phyloP scores from a whole-genome alignment of 2,329 filamentous ascomycete species.

The Sporothrix sp. region DNA sequence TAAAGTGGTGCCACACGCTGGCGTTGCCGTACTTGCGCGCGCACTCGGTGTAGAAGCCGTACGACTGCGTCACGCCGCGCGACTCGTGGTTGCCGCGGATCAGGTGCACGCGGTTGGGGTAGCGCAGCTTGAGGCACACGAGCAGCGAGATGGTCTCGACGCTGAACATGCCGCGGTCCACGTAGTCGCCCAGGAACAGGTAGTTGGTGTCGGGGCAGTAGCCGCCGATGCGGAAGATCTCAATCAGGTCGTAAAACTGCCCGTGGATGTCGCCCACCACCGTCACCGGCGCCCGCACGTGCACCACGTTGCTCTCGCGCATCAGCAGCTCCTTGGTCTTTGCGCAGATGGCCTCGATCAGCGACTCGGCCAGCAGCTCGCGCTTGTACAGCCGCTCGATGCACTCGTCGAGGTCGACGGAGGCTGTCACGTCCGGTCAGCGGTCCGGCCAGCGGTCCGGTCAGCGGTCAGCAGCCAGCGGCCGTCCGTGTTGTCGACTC shows the following conservation, averaged over 20 bases:
- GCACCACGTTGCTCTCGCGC: constrained; percentile 99
- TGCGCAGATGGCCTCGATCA: constrained; percentile 97
- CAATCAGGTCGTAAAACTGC: constrained; percentile 97
- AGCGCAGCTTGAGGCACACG: constrained; percentile 92
- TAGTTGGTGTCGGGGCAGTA: constrained; percentile 98
- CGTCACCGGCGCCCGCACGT: constrained; percentile 89
- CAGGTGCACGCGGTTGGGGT: constrained; percentile 87
- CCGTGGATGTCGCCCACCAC: constrained; percentile 98
- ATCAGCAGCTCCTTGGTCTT: constrained; percentile 98
- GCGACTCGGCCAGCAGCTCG: constrained; percentile 87
- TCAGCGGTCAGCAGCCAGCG: too few species aligned
- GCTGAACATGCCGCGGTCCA: constrained; percentile 96
- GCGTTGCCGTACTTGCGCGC: constrained; percentile 96
- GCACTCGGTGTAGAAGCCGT: constrained; percentile 98
- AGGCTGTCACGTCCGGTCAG: constrained; percentile 26
- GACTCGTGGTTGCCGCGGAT: constrained; percentile 98
- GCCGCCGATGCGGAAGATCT: constrained; percentile 97
- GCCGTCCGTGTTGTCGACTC: constrained; percentile 11
- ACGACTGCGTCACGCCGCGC: constrained; percentile 93
- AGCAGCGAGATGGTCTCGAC: constrained; percentile 98
- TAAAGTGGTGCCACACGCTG: constrained; percentile 99
- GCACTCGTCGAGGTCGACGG: constrained; percentile 97
- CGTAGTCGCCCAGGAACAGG: constrained; percentile 93
- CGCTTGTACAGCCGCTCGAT: constrained; percentile 95
- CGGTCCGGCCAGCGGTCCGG: too few species aligned